Base-by-base conservation (phyloP, 2,329 filamentous ascomycete genomes). In the Ophiostoma perfectum region DNA sequence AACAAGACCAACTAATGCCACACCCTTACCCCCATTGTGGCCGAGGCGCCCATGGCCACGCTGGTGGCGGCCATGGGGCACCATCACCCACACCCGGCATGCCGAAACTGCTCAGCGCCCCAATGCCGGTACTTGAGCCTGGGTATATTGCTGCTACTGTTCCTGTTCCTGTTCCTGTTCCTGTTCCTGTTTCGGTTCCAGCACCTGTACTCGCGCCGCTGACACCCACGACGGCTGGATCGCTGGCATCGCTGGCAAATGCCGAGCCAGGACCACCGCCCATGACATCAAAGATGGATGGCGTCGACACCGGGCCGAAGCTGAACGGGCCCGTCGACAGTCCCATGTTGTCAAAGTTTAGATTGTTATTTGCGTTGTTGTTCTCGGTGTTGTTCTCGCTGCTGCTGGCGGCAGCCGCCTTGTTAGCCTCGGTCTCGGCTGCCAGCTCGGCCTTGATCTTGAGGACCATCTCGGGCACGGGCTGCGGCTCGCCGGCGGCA, bases 391-490 rank as follows among this genome's bases (percentile, higher is more conserved):
- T 27, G 27, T 27, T 27, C 47, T 49, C 14, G 5, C 5, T 44
- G 42, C 42, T 7, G 42, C 42, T 44, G 42, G 47, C 49, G 7
- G 55, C 55, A 4, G 55, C 55, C 9, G 27, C n/a, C 27, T 39
- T 36, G 55, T 27, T 60, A 2, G 55, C 55, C 27, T 36, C 55
- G 9, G 14, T 60, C 55, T 60, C 27, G 1, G 55, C 55, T 12
- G 55, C 55, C 42, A 68, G 42, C 27, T 68, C 63, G 1, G 5
- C 36, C 4, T 44, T 52, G 39, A 68, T 47, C 4, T 44, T 49
- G 5, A 62, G 16, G 27, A 68, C 47, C 52, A 68, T 62, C 36
- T 63, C 55, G 8, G 67, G 63, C 38, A 64, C 12, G 2, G 67
- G 64, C 45, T 66, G 64, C 2, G 55, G n/a, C 11, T 68, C 64